These are phyloP conservation scores for Colletotrichum higginsianum DNA, from an alignment of 2,329 filamentous ascomycete species.

Conservation along the genomic window DNA sequence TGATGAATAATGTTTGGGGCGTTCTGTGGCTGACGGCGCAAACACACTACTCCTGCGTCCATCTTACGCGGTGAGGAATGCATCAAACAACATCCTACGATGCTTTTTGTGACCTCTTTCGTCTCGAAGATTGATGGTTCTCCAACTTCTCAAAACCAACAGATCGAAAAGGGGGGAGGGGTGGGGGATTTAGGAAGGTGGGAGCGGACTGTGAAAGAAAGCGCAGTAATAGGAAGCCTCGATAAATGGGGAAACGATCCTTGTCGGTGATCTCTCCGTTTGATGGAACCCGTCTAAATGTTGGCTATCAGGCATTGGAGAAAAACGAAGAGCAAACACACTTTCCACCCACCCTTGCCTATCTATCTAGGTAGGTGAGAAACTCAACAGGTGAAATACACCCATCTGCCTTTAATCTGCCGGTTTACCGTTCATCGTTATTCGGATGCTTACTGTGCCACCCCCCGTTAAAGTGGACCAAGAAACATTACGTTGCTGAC, in stretches of 20 bases:
- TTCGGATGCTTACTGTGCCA: background rate
- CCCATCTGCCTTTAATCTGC: too few relatives aligned
- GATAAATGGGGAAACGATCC: background rate
- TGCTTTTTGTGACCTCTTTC: too few relatives aligned
- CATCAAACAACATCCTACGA: background rate
- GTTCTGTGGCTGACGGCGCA: constrained; percentile 1
- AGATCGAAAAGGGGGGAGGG: too few relatives aligned
- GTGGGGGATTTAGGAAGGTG: background rate
- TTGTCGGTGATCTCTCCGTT: background rate
- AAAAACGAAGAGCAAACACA: background rate
- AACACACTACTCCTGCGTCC: background rate
- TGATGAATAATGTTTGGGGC: background rate
- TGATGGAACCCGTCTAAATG: too few relatives aligned
- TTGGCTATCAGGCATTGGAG: background rate
- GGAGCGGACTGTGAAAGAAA: background rate
- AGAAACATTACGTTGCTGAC: background rate
- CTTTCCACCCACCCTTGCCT: background rate
- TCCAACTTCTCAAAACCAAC: too few relatives aligned
- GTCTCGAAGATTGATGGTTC: too few relatives aligned
- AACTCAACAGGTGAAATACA: too few relatives aligned
- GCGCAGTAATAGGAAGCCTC: background rate
- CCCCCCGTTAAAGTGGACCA: background rate
- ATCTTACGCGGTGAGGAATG: too few relatives aligned
- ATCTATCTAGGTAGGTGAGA: too few relatives aligned
- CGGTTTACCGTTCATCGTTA: background rate